Percentiles rank a stretch among this genome's conserved stretches.
phyloP scores from a whole-genome alignment of 495 filamentous ascomycete genomes.

The Podospora conica region DNA sequence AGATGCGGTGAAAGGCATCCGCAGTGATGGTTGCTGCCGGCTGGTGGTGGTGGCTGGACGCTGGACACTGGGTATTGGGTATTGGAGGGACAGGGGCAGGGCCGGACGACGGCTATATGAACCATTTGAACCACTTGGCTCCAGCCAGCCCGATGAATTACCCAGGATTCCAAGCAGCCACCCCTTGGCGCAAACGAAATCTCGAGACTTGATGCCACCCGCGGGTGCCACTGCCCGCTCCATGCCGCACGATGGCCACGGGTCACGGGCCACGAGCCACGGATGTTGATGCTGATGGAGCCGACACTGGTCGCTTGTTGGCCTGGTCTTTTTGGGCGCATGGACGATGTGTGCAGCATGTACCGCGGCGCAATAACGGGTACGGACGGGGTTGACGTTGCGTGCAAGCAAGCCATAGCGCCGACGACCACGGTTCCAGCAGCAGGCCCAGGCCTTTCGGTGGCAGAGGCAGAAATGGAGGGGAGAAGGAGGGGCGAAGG shows the following conservation, averaged over 20 bases:
- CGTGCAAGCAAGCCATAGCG: too few species aligned
- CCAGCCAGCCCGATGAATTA: conserved; percentile 7
- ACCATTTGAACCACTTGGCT: conserved; percentile 16
- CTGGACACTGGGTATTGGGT: too few species aligned
- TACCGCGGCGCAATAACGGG: too few species aligned
- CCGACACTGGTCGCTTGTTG: background rate
- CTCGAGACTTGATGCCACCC: background rate
- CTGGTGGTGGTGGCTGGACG: background rate
- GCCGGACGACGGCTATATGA: conserved; percentile 9
- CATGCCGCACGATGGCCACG: background rate
- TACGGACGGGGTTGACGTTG: too few species aligned
- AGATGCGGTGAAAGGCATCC: conserved; percentile 11
- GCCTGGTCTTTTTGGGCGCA: background rate
- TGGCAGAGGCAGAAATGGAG: conserved; percentile 5
- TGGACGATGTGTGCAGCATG: too few species aligned
- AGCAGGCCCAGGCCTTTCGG: background rate
- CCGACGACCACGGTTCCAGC: conserved; percentile 10
- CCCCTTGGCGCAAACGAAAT: background rate
- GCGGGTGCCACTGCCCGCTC: background rate
- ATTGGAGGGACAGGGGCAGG: conserved; percentile 7
- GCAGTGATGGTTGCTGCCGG: conserved; percentile 1
- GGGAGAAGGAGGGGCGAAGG: conserved; percentile 15
- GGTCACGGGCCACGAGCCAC: background rate
- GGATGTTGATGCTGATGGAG: background rate
- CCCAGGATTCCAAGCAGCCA: background rate